A percentile compares a stretch with the other conserved stretches of the same genome.
phyloP scores from a whole-genome alignment of 129 eudicot genomes.

The Helianthus tuberosus region DNA sequence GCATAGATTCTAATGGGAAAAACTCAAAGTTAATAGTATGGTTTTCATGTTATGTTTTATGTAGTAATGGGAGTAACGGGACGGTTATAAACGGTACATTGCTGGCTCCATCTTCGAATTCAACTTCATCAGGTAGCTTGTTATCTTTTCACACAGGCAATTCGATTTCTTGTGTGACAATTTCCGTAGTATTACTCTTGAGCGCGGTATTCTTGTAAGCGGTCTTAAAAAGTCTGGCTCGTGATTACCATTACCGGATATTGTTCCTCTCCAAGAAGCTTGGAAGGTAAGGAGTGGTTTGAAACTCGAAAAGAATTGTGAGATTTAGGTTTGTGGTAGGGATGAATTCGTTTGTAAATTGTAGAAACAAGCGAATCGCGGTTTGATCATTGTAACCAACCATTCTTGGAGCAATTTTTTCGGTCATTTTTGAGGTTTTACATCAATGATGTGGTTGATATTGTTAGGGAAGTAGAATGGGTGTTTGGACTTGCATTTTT shows the following conservation, averaged over 20 bases:
- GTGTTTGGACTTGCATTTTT: constrained; percentile 3
- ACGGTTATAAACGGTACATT: constrained; percentile 54
- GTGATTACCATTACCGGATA: constrained; percentile 46
- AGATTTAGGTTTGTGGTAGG: constrained; percentile 27
- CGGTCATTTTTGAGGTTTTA: not conserved
- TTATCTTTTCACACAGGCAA: constrained; percentile 16
- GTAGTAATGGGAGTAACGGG: constrained; percentile 66
- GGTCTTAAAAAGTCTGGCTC: constrained; percentile 6
- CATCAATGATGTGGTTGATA: not conserved
- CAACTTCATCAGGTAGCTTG: constrained; percentile 47
- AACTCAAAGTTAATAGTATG: not conserved
- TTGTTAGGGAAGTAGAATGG: not conserved
- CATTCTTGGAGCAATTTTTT: constrained; percentile 17
- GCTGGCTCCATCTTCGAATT: constrained; percentile 74
- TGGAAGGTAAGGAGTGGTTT: constrained; percentile 24
- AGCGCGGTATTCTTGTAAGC: constrained; percentile 41
- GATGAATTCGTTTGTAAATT: constrained; percentile 36
- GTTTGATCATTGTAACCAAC: constrained; percentile 20
- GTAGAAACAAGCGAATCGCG: constrained; percentile 37
- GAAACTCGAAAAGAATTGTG: constrained; percentile 10
- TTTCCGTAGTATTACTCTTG: constrained; percentile 38
- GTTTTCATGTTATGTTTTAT: constrained; percentile 21
- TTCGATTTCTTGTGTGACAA: constrained; percentile 20
- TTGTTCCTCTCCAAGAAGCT: constrained; percentile 36
- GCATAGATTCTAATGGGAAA: not conserved